Conservation (phyloP, 2,329 filamentous ascomycete species). For the Botryotinia calthae region DNA sequence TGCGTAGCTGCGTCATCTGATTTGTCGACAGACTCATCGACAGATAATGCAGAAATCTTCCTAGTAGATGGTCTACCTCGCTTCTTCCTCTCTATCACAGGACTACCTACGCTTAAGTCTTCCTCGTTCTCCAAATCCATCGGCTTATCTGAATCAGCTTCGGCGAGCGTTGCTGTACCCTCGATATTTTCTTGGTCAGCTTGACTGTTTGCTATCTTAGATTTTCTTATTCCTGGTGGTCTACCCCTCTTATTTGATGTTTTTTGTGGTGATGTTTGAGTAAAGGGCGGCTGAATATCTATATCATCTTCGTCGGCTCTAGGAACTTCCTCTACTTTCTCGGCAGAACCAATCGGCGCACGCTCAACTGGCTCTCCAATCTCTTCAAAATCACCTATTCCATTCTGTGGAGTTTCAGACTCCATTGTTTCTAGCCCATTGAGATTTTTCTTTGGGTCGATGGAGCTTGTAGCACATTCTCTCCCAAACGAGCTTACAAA, state of each 20-base stretch:
- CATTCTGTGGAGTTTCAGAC: not conserved
- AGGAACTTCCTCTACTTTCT: not conserved
- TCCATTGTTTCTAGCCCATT: not conserved
- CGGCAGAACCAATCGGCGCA: not conserved
- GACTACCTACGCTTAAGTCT: not conserved
- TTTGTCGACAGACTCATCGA: not conserved
- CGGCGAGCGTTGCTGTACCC: not conserved
- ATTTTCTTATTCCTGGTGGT: not conserved
- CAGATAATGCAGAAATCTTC: not conserved
- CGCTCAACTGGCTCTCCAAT: not conserved
- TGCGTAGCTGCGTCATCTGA: not conserved
- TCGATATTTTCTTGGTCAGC: not conserved
- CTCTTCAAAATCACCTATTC: not conserved
- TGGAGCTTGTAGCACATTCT: slow-evolving; percentile 15
- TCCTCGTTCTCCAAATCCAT: not conserved
- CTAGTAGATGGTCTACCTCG: not conserved
- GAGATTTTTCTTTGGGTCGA: slow-evolving; percentile 1
- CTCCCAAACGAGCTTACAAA: slow-evolving; percentile 15
- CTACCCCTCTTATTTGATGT: not conserved
- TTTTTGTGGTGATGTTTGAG: not conserved
- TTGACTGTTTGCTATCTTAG: not conserved
- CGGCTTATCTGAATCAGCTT: not conserved
- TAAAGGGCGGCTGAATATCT: not conserved
- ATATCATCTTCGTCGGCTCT: not conserved
- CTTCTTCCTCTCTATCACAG: not conserved